Evolutionary conservation across 169 alveolate species (phyloP), one percentile per base, ranked within the genome.

Genomic region (Plasmodium coatneyi): DNA sequence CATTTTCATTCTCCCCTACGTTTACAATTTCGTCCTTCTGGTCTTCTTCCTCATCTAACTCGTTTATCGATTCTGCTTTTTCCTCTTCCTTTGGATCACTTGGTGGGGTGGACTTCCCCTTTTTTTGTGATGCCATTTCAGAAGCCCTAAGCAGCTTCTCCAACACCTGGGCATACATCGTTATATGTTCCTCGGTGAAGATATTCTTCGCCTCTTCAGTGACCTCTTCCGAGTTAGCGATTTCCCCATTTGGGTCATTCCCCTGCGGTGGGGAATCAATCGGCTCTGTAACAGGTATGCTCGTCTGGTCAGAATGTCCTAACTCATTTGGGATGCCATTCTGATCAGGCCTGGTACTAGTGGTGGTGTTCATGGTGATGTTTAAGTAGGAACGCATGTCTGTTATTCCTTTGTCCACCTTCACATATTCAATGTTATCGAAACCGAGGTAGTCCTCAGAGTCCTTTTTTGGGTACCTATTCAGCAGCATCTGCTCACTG

Each of bases 131-230:
- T 10, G 60, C 60, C 60, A 1, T 12, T 49, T 49, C 25, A 3
- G 94, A 89, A 28, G 43, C 82, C 16, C 49, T 79, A 56, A 89
- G 25, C 7, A 89, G 49, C 19, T 79, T 89, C 30, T 89, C 83
- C 41, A 89, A 19, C 34, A 79, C 56, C 7, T 79, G 76, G 2
- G 94, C 82, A 79, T 89, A 89, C 54, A 89, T 34, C 22, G 81
- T 36, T 79, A 89, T 89, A n/a, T 89, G 87, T 49, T 89, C 94
- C 10, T 79, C 41, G 3, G 94, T 89, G 46, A 89, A 89, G 5
- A 56, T 86, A 36, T 72, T 72, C 76, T 86, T 74, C 25, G 25
- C 14, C 43, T 34, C 81, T 39, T 22, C 16, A 39, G 34, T 46
- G 80, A 14, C 34, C 30, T 89, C 34, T 10, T 32, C 92, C 43